These are phyloP conservation scores for Phaeosphaeriaceae sp. DNA, from an alignment of 2,329 filamentous ascomycete genomes.

Conservation along the genomic window DNA sequence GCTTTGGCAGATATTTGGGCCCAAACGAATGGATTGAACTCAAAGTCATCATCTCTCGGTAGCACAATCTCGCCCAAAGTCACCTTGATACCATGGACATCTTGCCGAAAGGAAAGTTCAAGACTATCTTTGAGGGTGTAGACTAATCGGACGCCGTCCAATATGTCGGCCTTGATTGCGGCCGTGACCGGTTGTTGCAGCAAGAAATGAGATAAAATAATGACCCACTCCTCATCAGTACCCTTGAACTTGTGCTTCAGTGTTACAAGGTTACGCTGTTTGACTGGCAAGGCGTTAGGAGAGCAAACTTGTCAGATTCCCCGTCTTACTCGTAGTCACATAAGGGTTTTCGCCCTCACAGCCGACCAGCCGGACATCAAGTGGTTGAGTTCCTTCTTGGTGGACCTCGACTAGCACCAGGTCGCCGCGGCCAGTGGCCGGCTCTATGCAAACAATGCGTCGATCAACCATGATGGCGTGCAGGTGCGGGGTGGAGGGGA, in stretches of 20 bases:
- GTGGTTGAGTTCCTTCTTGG: slow-evolving; percentile 57
- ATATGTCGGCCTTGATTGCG: slow-evolving; percentile 51
- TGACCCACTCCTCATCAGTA: slow-evolving; percentile 67
- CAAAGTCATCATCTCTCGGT: slow-evolving; percentile 61
- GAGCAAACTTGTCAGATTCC: slow-evolving; percentile 20
- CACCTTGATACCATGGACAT: slow-evolving; percentile 6
- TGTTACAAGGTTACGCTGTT: slow-evolving; percentile 38
- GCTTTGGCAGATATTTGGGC: slow-evolving; percentile 64
- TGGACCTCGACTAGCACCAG: slow-evolving; percentile 68
- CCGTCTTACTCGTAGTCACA: slow-evolving; percentile 61
- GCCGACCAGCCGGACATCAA: slow-evolving; percentile 71
- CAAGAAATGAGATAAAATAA: slow-evolving; percentile 64
- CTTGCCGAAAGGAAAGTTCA: slow-evolving; percentile 57
- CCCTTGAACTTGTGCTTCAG: slow-evolving; percentile 45
- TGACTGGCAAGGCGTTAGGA: slow-evolving; percentile 41
- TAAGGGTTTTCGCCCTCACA: slow-evolving; percentile 71
- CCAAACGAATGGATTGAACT: slow-evolving; percentile 73
- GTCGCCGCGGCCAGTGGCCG: slow-evolving; percentile 58
- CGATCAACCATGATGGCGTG: slow-evolving; percentile 16
- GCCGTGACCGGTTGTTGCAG: slow-evolving; percentile 52
- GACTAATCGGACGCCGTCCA: slow-evolving; percentile 63
- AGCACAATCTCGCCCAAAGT: slow-evolving; percentile 72
- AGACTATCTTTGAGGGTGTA: slow-evolving; percentile 64
- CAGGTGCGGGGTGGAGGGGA: neutral
- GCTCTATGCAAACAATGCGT: slow-evolving; percentile 64